Conservation (phyloP, 2,329 filamentous ascomycete genomes). For the Phialophora tarda region DNA sequence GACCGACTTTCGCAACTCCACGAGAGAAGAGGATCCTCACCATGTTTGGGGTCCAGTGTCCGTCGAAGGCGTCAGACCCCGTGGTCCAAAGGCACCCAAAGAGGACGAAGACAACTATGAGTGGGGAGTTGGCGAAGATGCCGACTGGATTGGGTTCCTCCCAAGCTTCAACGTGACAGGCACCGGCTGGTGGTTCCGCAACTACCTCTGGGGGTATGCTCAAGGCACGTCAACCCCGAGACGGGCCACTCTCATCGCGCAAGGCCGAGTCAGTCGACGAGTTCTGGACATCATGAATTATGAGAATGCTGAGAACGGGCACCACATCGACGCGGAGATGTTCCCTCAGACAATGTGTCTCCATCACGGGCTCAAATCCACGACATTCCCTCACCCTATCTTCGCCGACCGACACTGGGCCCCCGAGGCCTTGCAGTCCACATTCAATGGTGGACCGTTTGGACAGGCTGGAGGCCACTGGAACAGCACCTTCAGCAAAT, state of each 20-base stretch:
- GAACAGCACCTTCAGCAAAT: slow-evolving; percentile 46
- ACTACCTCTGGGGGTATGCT: slow-evolving; percentile 48
- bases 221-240: slow-evolving; percentile 66
- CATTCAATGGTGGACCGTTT: slow-evolving; percentile 45
- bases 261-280: slow-evolving; percentile 72
- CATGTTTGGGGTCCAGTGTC: slow-evolving; percentile 68
- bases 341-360: slow-evolving; percentile 74
- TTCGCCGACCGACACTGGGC: slow-evolving; percentile 77
- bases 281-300: slow-evolving; percentile 78
- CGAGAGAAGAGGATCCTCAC: slow-evolving; percentile 38
- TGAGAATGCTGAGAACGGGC: slow-evolving; percentile 70
- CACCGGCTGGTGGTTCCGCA: slow-evolving; percentile 67
- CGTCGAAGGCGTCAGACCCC: slow-evolving; percentile 63
- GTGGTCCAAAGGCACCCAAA: slow-evolving; percentile 68
- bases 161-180: slow-evolving; percentile 78
- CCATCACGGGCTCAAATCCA: slow-evolving; percentile 78
- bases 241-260: slow-evolving; percentile 77
- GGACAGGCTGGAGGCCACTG: slow-evolving; percentile 43
- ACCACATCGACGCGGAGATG: slow-evolving; percentile 82
- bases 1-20: slow-evolving; percentile 36
- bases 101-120: slow-evolving; percentile 67
- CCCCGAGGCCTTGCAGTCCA: slow-evolving; percentile 41
- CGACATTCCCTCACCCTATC: slow-evolving; percentile 78
- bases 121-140: slow-evolving; percentile 78
- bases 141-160: slow-evolving; percentile 74